Percentiles rank a stretch among this genome's conserved stretches.
Evolutionary conservation across 1,139 yeast genomes (phyloP).

Genomic region (Magnusiomyces tetraspermus): DNA sequence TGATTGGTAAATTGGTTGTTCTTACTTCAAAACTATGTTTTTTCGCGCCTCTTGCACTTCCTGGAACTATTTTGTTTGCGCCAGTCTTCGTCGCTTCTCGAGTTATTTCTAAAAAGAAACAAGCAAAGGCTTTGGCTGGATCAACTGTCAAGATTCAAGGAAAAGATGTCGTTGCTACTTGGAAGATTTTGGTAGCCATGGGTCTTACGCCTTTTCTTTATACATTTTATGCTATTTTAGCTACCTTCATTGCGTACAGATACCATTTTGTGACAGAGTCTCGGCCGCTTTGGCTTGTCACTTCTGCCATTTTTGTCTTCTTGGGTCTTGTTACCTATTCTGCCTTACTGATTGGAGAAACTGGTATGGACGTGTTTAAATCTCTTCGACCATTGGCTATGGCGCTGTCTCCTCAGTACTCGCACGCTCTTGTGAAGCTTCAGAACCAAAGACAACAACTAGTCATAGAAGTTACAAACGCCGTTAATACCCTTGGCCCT

Average conservation of each 20-base stretch:
- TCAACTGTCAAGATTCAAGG: conserved; percentile 87
- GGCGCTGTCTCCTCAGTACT: conserved; percentile 43
- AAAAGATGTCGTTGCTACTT: conserved; percentile 86
- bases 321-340: conserved; percentile 66
- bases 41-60: conserved; percentile 57
- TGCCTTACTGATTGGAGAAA: conserved; percentile 83
- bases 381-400: conserved; percentile 74
- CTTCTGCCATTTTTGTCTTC: conserved; percentile 38
- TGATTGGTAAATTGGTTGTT: conserved; percentile 42
- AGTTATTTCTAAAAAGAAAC: conserved; percentile 59
- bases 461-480: conserved; percentile 51
- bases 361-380: conserved; percentile 80
- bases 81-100: conserved; percentile 83
- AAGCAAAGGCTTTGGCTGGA: conserved; percentile 67
- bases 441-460: conserved; percentile 47
- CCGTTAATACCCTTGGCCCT: conserved; percentile 69
- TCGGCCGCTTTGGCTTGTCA: conserved; percentile 29
- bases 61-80: conserved; percentile 74
- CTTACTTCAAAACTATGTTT: conserved; percentile 48
- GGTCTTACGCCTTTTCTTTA: conserved; percentile 83
- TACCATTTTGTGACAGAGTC: conserved; percentile 17
- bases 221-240: conserved; percentile 63
- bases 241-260: conserved; percentile 37
- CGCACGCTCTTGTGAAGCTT: conserved; percentile 46
- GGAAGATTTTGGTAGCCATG: conserved; percentile 87